Percentiles rank a stretch among this genome's conserved stretches.
Conservation (phyloP, 2,329 filamentous ascomycete genomes). For the Albifimbria verrucaria region DNA sequence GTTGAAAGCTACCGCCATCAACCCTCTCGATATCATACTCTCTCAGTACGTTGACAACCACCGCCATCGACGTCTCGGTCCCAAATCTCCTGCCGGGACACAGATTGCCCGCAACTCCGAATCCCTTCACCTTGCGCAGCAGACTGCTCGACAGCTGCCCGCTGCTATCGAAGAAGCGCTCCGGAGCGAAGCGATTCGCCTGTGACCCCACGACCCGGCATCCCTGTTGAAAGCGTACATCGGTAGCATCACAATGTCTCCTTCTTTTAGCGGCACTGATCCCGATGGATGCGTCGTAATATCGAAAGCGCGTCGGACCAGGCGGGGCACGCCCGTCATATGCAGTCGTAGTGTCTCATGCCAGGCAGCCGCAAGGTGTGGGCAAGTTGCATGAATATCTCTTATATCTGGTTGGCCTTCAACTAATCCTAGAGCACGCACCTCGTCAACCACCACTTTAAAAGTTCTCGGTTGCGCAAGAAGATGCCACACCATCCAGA, state of each 20-base stretch:
- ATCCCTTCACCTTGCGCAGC: slow-evolving; percentile 23
- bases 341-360: slow-evolving; percentile 28
- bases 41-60: slow-evolving; percentile 20
- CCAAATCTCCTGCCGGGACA: slow-evolving; percentile 27
- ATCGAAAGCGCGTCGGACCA: slow-evolving; percentile 23
- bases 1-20: slow-evolving; percentile 13
- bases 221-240: slow-evolving; percentile 29
- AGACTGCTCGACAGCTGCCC: slow-evolving; percentile 17
- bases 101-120: slow-evolving; percentile 28
- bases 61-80: slow-evolving; percentile 24
- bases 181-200: slow-evolving; percentile 19
- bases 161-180: slow-evolving; percentile 21
- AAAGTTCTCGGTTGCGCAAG: slow-evolving; percentile 16
- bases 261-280: slow-evolving; percentile 17
- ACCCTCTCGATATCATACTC: slow-evolving; percentile 21
- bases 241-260: slow-evolving; percentile 27
- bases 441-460: slow-evolving; percentile 17
- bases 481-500: slow-evolving; percentile 26
- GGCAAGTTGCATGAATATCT: slow-evolving; percentile 20
- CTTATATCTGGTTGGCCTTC: slow-evolving; percentile 15
- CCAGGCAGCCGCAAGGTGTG: slow-evolving; percentile 26
- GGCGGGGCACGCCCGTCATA: slow-evolving; percentile 26
- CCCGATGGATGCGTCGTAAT: slow-evolving; percentile 14
- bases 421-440: slow-evolving; percentile 8
- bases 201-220: slow-evolving; percentile 22